Base-by-base conservation (phyloP, 768 basidiomycete genomes). In the Trametes sanguinea region DNA sequence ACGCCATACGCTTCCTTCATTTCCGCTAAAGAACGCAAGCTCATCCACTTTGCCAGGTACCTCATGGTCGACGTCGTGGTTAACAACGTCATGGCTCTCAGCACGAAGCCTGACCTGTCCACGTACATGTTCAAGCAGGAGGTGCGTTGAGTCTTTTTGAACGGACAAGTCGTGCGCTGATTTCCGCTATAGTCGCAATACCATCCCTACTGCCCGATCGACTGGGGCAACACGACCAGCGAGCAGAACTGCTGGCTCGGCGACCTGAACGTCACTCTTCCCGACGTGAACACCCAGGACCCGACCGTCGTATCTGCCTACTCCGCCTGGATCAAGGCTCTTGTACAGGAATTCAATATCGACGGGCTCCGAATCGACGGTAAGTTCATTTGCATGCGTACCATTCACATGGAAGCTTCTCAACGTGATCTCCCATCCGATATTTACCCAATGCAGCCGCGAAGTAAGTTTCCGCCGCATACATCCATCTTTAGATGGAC, bases 361-460 rank as follows among this genome's bases (percentile, higher is more conserved):
- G 93, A 95, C 71, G 90, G 92, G n/a, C 83, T 95, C 60, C 86
- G 93, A 51, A 89, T 95, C 71, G 93, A 94, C 71, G 90, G 80
- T 77, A 50, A 61, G 78, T 59, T 42, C 45, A 43, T 57, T 17
- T 6, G 39, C 40, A 14, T 6, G 17, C 50, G 58, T 47, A 4
- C 27, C 29, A 43, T 43, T 22, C 33, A 10, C 37, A 37, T 11
- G 35, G 45, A n/a, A 46, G 22, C 46, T 17, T 16, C 4, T 37
- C 14, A 13, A n/a, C 37, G 40, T 58, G 47, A 42, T 57, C 27
- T 22, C 10, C 14, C 42, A 54, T 27, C 50, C 42, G n/a, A 48
- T 47, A 32, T 30, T 58, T 17, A 39, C 47, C 13, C 46, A 48
- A 4, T 48, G 37, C 61, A 74, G 72, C 74, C 57, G 75, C 75